phyloP scores from a whole-genome alignment of 108 stramenopile species.

The Cyclotella sp. region DNA sequence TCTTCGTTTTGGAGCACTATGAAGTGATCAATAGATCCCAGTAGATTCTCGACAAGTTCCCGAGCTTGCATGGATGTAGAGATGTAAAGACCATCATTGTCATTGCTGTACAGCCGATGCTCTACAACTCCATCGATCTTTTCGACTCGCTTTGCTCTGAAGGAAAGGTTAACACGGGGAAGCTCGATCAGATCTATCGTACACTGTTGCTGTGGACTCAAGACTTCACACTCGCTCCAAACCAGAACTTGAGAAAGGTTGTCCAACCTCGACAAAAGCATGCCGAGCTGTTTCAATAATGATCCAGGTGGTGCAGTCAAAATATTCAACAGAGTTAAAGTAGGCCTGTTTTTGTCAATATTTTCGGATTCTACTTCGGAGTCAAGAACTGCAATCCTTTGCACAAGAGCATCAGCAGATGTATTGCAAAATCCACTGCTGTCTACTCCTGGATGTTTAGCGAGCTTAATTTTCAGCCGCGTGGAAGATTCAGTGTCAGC shows the following conservation, averaged over 20 bases:
- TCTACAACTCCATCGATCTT: constrained; percentile 74
- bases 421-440: constrained; percentile 92
- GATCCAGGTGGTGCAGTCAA: constrained; percentile 85
- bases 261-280: constrained; percentile 92
- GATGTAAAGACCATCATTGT: constrained; percentile 96
- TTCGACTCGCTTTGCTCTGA: constrained; percentile 80
- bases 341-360: constrained; percentile 60
- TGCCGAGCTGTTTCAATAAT: constrained; percentile 87
- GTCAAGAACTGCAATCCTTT: constrained; percentile 72
- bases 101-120: constrained; percentile 89
- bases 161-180: constrained; percentile 94
- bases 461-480: constrained; percentile 73
- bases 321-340: constrained; percentile 89
- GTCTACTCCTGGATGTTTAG: constrained; percentile 74
- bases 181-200: constrained; percentile 94
- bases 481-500: constrained; percentile 63
- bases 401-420: constrained; percentile 81
- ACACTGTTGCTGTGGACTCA: constrained; percentile 69
- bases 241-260: constrained; percentile 94
- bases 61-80: constrained; percentile 82
- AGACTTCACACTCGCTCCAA: constrained; percentile 87
- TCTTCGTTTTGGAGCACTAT: constrained; percentile 95
- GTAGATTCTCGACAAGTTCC: constrained; percentile 81
- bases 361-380: constrained; percentile 59
- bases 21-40: constrained; percentile 89